Percentiles rank a stretch among this genome's conserved stretches.
phyloP scores from a whole-genome alignment of 371 early-diverging fungal genomes.

The Chytridium lagenaria region DNA sequence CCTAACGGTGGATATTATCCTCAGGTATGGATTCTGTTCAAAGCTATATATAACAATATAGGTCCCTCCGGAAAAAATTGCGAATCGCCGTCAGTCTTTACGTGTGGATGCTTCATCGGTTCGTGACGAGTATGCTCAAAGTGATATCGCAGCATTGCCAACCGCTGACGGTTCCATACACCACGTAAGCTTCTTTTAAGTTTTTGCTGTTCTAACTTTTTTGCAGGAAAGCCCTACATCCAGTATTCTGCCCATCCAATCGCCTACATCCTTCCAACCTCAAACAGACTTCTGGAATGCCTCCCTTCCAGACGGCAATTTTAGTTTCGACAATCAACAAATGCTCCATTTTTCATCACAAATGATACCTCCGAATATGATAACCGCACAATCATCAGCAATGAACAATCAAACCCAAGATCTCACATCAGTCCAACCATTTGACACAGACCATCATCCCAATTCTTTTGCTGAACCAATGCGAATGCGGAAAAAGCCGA shows the following conservation, averaged over 20 bases:
- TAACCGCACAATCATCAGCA: too few relatives aligned
- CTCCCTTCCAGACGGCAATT: background rate
- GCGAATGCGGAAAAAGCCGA: background rate
- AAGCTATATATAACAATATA: background rate
- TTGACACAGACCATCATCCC: too few relatives aligned
- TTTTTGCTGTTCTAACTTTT: too few relatives aligned
- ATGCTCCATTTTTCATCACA: background rate
- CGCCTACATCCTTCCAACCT: background rate
- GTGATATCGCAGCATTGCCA: too few relatives aligned
- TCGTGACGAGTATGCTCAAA: too few relatives aligned
- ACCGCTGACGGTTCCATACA: too few relatives aligned
- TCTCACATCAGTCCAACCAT: too few relatives aligned
- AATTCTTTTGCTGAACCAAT: background rate
- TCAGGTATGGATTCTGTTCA: constrained; percentile 1
- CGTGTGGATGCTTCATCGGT: too few relatives aligned
- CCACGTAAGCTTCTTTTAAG: too few relatives aligned
- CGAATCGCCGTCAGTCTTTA: background rate
- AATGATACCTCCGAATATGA: too few relatives aligned
- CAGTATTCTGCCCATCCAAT: background rate
- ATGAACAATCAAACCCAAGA: too few relatives aligned
- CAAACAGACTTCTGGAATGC: background rate
- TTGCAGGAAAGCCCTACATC: too few relatives aligned
- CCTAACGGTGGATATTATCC: constrained; percentile 18
- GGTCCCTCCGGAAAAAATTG: background rate
- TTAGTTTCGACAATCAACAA: background rate